Evolutionary conservation across 208 protist genomes (phyloP).

Genomic region (Novymonas esmeraldas): DNA sequence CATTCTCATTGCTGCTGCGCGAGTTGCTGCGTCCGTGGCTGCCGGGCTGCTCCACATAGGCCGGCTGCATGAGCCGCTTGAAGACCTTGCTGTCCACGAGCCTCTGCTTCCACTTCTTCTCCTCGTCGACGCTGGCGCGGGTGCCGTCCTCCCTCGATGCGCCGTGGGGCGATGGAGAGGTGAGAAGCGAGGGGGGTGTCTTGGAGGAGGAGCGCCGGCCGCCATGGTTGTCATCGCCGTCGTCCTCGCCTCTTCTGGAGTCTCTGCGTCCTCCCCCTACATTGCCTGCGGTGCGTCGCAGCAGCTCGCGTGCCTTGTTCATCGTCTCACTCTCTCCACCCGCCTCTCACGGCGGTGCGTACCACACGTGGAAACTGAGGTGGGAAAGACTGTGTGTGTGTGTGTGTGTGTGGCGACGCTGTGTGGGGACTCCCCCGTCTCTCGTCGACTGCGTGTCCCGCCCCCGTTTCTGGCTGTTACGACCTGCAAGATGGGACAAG

Average conservation of each 20-base stretch:
- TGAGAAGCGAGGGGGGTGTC: background rate
- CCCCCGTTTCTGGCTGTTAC: too few relatives aligned
- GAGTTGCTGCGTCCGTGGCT: background rate
- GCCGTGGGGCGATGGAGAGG: too few relatives aligned
- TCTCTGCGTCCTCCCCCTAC: background rate
- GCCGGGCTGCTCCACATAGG: background rate
- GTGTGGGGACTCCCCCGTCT: too few relatives aligned
- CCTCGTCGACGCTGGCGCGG: slow-evolving; percentile 6
- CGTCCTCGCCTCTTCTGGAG: slow-evolving; percentile 6
- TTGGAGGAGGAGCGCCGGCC: background rate
- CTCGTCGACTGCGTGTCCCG: too few relatives aligned
- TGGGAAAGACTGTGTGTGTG: background rate
- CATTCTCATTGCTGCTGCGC: background rate
- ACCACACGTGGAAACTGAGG: background rate
- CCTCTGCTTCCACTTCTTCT: slow-evolving; percentile 28
- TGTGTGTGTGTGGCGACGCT: too few relatives aligned
- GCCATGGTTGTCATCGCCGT: background rate
- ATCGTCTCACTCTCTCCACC: background rate
- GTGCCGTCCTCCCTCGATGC: too few relatives aligned
- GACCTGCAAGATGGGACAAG: too few relatives aligned
- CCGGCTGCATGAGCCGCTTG: slow-evolving; percentile 28
- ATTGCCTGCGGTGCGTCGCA: slow-evolving; percentile 14
- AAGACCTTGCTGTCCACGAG: slow-evolving; percentile 31
- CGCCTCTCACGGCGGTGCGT: too few relatives aligned
- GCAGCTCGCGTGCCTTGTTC: slow-evolving; percentile 26